phyloP scores from a whole-genome alignment of 1,139 yeast species.

The Scheffersomyces titani region DNA sequence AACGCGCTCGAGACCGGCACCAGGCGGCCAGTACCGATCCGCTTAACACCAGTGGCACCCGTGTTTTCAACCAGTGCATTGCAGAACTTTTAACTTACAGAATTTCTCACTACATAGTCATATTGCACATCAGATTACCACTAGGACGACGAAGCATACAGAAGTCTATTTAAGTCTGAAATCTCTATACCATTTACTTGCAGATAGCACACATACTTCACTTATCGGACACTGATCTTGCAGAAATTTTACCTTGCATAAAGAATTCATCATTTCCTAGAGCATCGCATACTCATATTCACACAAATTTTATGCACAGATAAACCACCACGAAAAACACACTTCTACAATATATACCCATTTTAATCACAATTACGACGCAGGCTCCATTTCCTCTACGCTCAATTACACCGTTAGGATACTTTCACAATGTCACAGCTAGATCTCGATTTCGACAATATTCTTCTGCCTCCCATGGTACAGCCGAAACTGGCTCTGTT shows the following conservation, averaged over 20 bases:
- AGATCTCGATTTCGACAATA: not conserved
- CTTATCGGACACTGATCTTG: not conserved
- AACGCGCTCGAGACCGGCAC: not conserved
- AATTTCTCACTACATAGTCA: not conserved
- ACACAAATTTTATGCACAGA: not conserved
- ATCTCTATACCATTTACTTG: not conserved
- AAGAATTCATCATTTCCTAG: not conserved
- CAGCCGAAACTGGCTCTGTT: not conserved
- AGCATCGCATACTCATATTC: not conserved
- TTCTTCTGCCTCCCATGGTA: not conserved
- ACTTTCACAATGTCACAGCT: not conserved
- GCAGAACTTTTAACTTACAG: not conserved
- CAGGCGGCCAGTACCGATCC: not conserved
- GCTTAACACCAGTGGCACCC: not conserved
- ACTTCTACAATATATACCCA: not conserved
- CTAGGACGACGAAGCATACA: not conserved
- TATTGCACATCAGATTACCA: not conserved
- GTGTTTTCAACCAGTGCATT: not conserved
- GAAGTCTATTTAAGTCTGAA: no score
- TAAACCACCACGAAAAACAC: not conserved
- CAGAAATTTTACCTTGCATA: not conserved
- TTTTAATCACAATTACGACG: not conserved
- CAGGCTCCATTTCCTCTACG: not conserved
- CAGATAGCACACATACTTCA: not conserved
- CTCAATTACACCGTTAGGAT: not conserved